Percentiles rank a stretch among this genome's conserved stretches.
Evolutionary conservation across 2,329 filamentous ascomycete species (phyloP).

Genomic region (Ophioceras dolichostomum): DNA sequence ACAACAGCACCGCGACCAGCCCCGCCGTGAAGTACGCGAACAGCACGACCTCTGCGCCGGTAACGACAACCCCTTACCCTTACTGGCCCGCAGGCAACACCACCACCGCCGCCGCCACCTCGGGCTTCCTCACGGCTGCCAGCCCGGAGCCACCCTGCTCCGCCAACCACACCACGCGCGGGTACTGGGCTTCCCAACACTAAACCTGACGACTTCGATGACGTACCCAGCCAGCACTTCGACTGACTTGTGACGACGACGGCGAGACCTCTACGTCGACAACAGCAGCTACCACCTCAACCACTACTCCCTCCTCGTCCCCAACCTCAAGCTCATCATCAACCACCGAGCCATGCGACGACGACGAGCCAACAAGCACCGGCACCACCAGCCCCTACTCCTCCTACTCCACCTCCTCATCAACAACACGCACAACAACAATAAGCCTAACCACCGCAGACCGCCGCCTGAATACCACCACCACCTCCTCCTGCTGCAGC

Average conservation of each 20-base stretch:
- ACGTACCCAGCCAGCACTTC: too few species aligned
- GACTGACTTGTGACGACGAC: too few species aligned
- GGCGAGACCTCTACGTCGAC: too few species aligned
- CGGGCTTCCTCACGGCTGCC: not conserved
- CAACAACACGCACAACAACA: not conserved
- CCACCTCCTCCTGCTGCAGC: not conserved
- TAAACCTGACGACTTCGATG: too few species aligned
- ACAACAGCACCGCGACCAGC: not conserved
- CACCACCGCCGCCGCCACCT: not conserved
- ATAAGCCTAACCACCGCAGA: too few species aligned
- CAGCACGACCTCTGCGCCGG: not conserved
- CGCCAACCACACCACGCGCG: not conserved
- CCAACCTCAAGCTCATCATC: too few species aligned
- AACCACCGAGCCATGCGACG: not conserved
- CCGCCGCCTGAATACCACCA: not conserved
- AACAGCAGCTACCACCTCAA: too few species aligned
- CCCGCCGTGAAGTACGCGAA: not conserved
- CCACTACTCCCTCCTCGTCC: too few species aligned
- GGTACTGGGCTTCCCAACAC: not conserved
- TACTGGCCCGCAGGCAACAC: not conserved
- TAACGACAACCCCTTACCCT: too few species aligned
- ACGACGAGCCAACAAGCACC: not conserved
- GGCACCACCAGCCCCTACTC: not conserved
- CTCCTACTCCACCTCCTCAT: not conserved
- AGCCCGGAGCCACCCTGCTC: not conserved